phyloP scores from a whole-genome alignment of 2,329 filamentous ascomycete genomes.

The Fusarium illudens region DNA sequence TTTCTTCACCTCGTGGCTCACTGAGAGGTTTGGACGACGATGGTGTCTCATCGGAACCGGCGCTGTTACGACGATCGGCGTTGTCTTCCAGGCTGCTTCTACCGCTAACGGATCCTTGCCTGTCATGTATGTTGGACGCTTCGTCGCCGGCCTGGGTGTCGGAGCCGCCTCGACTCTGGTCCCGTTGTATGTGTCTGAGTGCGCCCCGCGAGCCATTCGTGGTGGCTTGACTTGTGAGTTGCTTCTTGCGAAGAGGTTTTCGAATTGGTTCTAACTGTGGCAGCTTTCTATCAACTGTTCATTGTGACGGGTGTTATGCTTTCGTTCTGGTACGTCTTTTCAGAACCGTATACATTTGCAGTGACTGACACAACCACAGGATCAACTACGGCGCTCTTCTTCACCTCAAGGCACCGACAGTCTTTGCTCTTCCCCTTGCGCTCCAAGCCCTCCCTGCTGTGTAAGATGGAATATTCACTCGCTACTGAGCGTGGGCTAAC shows the following conservation, averaged over 20 bases:
- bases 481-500: background rate
- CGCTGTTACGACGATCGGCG: conserved; percentile 66
- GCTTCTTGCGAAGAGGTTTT: background rate
- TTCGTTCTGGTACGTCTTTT: conserved; percentile 51
- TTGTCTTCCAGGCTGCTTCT: conserved; percentile 70
- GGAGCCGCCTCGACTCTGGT: conserved; percentile 59
- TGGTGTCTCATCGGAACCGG: conserved; percentile 64
- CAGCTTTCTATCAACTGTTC: conserved; percentile 60
- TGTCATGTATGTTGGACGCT: conserved; percentile 72
- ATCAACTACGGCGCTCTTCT: conserved; percentile 63
- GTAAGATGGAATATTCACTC: conserved; percentile 32
- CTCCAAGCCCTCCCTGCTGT: conserved; percentile 72
- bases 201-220: conserved; percentile 59
- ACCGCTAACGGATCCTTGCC: conserved; percentile 61
- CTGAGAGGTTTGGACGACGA: conserved; percentile 65
- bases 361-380: conserved; percentile 54
- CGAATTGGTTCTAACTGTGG: background rate
- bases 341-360: background rate
- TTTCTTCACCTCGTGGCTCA: conserved; percentile 62
- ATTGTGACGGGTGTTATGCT: conserved; percentile 56
- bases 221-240: conserved; percentile 56
- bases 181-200: conserved; percentile 58
- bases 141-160: conserved; percentile 58
- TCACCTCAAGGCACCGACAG: conserved; percentile 56
- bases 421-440: conserved; percentile 69